Evolutionary conservation across 2,329 filamentous ascomycete genomes (phyloP).

Genomic region (Cytospora chrysosperma): DNA sequence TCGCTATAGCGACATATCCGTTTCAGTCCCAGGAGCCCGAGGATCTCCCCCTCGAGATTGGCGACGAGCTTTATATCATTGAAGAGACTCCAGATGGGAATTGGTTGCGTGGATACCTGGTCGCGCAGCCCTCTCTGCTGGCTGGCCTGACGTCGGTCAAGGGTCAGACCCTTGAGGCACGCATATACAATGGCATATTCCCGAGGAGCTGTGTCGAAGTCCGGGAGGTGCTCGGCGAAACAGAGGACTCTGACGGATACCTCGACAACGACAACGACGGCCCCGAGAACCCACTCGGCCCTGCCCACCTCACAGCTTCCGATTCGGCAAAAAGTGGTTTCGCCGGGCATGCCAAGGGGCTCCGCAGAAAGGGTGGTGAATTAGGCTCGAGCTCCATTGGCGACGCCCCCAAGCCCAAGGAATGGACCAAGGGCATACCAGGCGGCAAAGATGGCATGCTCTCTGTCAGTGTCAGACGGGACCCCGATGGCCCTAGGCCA

Average conservation of each 20-base stretch:
- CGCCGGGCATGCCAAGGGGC: conserved; percentile 35
- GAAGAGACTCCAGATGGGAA: conserved; percentile 89
- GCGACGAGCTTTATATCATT: conserved; percentile 98
- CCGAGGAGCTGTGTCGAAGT: conserved; percentile 93
- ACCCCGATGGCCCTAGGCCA: conserved; percentile 71
- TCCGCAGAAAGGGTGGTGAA: conserved; percentile 35
- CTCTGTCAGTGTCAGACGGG: conserved; percentile 53
- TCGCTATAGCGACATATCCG: conserved; percentile 93
- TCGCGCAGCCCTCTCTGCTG: conserved; percentile 89
- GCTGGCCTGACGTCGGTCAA: conserved; percentile 87
- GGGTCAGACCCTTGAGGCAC: conserved; percentile 89
- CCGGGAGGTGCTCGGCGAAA: conserved; percentile 82
- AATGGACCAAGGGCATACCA: conserved; percentile 34
- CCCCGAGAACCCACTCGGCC: conserved; percentile 36
- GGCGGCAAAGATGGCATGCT: conserved; percentile 44
- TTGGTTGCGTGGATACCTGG: conserved; percentile 94
- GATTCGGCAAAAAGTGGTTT: conserved; percentile 58
- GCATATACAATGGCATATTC: conserved; percentile 98
- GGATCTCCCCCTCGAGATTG: conserved; percentile 94
- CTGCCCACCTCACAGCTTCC: conserved; percentile 34
- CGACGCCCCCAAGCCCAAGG: conserved; percentile 23
- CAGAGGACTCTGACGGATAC: conserved; percentile 52
- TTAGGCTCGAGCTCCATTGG: conserved; percentile 24
- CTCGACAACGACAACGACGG: conserved; percentile 35
- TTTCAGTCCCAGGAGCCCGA: conserved; percentile 84